Percentiles rank a stretch among this genome's conserved stretches.
Evolutionary conservation across 495 filamentous ascomycete genomes (phyloP).

Genomic region (Xylaria palmicola): DNA sequence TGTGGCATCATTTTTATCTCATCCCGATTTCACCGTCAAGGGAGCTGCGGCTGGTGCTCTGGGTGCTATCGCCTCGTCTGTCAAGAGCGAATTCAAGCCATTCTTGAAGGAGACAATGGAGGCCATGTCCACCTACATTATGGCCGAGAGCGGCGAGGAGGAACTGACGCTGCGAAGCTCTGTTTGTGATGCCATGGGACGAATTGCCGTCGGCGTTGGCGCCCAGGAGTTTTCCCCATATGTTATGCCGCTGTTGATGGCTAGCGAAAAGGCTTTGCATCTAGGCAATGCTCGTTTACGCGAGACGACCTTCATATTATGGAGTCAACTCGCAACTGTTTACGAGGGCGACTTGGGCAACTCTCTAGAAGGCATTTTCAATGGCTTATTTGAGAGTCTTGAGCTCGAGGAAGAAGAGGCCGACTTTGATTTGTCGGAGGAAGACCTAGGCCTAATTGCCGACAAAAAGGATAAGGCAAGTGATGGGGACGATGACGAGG

Average conservation of each 20-base stretch:
- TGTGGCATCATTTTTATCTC: conserved; percentile 74
- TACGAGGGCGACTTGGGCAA: conserved; percentile 87
- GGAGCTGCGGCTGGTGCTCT: conserved; percentile 83
- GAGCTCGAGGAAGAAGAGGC: conserved; percentile 87
- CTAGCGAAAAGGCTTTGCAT: conserved; percentile 87
- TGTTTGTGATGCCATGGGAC: conserved; percentile 87
- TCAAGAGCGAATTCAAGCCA: conserved; percentile 78
- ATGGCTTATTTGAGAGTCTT: conserved; percentile 79
- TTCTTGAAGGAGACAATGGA: conserved; percentile 90
- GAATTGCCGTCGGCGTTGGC: conserved; percentile 86
- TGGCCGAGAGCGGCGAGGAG: conserved; percentile 83
- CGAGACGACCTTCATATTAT: conserved; percentile 95
- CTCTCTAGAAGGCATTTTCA: conserved; percentile 82
- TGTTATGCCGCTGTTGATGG: conserved; percentile 82
- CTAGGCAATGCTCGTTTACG: conserved; percentile 85
- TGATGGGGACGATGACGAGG: conserved; percentile 60
- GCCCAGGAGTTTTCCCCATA: conserved; percentile 84
- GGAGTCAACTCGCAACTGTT: conserved; percentile 90
- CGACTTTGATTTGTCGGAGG: conserved; percentile 74
- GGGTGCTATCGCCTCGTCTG: conserved; percentile 81
- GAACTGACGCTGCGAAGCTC: conserved; percentile 87
- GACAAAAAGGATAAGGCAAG: conserved; percentile 78
- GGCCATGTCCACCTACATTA: conserved; percentile 75
- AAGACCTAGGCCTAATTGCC: conserved; percentile 70
- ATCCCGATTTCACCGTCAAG: conserved; percentile 87